Conservation (phyloP, 345 rosid species). For the Salix koriyanagi region DNA sequence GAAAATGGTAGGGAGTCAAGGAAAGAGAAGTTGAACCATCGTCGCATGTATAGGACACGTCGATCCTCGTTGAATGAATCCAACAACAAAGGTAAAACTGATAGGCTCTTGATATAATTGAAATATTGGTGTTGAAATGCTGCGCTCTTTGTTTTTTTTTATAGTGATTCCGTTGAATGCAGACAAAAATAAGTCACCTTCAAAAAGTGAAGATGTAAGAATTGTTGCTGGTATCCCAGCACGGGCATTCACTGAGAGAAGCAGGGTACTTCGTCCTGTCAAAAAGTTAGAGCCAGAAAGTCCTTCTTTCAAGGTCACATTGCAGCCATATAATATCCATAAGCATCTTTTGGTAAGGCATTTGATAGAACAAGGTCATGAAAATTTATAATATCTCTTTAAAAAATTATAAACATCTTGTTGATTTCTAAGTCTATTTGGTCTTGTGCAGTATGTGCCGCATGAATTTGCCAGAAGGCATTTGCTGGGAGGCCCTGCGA, state of each 20-base stretch:
- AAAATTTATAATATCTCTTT: too few species aligned
- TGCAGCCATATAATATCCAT: constrained; percentile 22
- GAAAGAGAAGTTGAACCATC: background rate
- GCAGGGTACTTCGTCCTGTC: constrained; percentile 33
- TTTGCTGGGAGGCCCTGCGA: background rate
- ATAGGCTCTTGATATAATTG: constrained; percentile 19
- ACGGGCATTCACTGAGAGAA: constrained; percentile 23
- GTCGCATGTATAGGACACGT: background rate
- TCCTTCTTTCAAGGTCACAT: constrained; percentile 22
- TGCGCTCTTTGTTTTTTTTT: background rate
- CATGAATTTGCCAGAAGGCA: constrained; percentile 1
- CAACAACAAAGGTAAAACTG: constrained; percentile 7
- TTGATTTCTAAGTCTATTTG: background rate
- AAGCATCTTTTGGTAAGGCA: constrained; percentile 18
- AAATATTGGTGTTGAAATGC: too few species aligned
- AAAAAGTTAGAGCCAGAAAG: constrained; percentile 32
- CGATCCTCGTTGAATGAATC: background rate
- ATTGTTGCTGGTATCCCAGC: constrained; percentile 3
- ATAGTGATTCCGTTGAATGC: background rate
- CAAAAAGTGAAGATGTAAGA: constrained; percentile 17
- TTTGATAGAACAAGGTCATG: background rate
- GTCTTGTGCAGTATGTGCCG: constrained; percentile 26
- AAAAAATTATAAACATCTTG: background rate
- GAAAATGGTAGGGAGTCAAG: background rate
- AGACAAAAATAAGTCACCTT: constrained; percentile 5